Evolutionary conservation across 305 asterid species (phyloP).

Genomic region (Plantago rigida): DNA sequence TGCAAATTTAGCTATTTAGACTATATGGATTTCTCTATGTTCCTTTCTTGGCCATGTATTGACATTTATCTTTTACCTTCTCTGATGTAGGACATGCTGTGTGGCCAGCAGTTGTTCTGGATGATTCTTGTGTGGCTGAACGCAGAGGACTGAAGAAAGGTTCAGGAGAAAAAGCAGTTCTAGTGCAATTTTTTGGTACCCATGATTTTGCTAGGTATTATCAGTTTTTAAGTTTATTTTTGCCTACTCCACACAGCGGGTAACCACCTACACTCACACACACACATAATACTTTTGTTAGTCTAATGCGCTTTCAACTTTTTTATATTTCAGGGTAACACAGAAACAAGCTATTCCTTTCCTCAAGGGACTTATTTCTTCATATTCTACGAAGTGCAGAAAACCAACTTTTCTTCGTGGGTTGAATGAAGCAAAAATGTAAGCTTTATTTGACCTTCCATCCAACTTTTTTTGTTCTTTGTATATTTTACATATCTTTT

Average conservation of each 20-base stretch:
- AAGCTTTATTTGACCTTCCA: constrained; percentile 24
- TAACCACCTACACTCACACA: constrained; percentile 21
- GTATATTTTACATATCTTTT: constrained; percentile 2
- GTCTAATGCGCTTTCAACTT: constrained; percentile 20
- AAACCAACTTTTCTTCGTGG: constrained; percentile 60
- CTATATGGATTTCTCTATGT: not conserved
- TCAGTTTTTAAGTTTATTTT: constrained; percentile 6
- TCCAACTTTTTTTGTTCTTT: not conserved
- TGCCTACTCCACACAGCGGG: constrained; percentile 20
- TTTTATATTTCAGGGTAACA: constrained; percentile 49
- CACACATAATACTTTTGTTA: constrained; percentile 18
- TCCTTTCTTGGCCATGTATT: constrained; percentile 11
- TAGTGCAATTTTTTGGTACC: constrained; percentile 93
- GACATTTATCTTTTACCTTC: constrained; percentile 18
- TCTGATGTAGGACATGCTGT: constrained; percentile 73
- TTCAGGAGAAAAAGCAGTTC: constrained; percentile 69
- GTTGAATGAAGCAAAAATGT: constrained; percentile 90
- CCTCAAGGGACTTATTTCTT: constrained; percentile 79
- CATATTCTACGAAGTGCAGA: constrained; percentile 85
- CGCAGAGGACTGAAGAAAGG: constrained; percentile 60
- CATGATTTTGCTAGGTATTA: constrained; percentile 95
- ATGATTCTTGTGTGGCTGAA: constrained; percentile 61
- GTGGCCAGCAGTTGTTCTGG: constrained; percentile 91
- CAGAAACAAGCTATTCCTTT: constrained; percentile 70
- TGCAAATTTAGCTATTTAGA: constrained; percentile 19